Base-by-base conservation (phyloP, 2,329 filamentous ascomycete species). In the Trichoderma atrobrunneum region DNA sequence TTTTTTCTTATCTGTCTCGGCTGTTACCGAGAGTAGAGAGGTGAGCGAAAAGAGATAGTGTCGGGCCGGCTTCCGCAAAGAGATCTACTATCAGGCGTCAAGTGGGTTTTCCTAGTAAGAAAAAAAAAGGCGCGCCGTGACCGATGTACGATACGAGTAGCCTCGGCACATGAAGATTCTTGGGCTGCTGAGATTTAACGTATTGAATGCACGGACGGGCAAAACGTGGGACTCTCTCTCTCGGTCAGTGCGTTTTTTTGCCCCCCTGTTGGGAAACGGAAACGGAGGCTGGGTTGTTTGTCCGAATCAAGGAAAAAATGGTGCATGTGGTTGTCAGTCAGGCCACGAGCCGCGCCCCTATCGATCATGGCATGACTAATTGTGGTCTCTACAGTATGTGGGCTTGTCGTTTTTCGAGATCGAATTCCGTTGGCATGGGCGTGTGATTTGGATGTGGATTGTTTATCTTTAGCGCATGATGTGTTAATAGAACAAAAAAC, bases 291-390 rank as follows among this genome's bases (percentile, higher is more conserved):
- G 48, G 21, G n/a, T 12, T 54, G 48, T 54, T 48, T 24, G n/a
- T 24, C 48, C 48, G 48, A 54, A 51, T 51, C 10, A 11, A 11
- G 43, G n/a, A 54, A 32, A 21, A 64, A 28, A 64, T 21, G 61
- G 36, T 64, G 61, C 61, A 54, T 54, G 21, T 54, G 48, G 48
- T 54, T 43, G 39, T 43, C 39, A 43, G 39, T 63, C 61, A 63
- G 61, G 36, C 61, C 61, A 63, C 61, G 39, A 48, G 61, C 30
- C 18, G 18, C 62, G 18, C 62, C 61, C 62, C 62, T 51, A 51
- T 51, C 24, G n/a, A 51, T 64, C 61, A 12, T 51, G 62, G 39
- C 39, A 64, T 64, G 62, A 64, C 62, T 64, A 64, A 64, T 48
- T 64, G 48, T 54, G 48, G 57, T n/a, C 36, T n/a, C 36, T 28